Conservation (phyloP, 1,284 basidiomycete species). For the Puccinia novopanici region DNA sequence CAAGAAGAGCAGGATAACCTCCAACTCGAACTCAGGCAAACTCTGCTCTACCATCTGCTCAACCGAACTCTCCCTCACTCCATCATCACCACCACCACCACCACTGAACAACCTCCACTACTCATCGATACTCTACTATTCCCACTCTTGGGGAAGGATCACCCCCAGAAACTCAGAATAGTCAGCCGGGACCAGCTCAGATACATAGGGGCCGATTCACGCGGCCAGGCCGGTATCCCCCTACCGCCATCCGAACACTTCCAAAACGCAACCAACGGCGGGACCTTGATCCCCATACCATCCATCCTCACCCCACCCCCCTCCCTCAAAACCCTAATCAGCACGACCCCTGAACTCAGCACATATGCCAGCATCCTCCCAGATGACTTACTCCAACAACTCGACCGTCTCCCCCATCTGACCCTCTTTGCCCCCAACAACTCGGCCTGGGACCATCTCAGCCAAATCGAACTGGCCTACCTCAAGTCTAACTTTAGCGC, state of each 20-base stretch:
- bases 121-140: constrained; percentile 67
- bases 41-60: constrained; percentile 90
- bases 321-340: constrained; percentile 54
- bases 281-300: constrained; percentile 67
- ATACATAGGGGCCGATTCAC: constrained; percentile 8
- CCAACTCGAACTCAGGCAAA: constrained; percentile 78
- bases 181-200: constrained; percentile 56
- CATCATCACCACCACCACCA: background rate
- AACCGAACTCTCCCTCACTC: constrained; percentile 69
- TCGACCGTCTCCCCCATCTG: constrained; percentile 65
- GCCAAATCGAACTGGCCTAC: constrained; percentile 73
- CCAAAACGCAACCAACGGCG: constrained; percentile 72
- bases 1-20: constrained; percentile 70
- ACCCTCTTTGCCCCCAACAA: constrained; percentile 89
- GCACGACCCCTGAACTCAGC: constrained; percentile 55
- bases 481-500: constrained; percentile 80
- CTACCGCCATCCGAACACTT: constrained; percentile 66
- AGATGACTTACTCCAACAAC: constrained; percentile 56
- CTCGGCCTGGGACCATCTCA: constrained; percentile 69
- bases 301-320: constrained; percentile 57
- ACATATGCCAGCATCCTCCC: constrained; percentile 57
- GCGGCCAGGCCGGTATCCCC: constrained; percentile 59
- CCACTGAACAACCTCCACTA: constrained; percentile 55
- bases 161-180: constrained; percentile 69
- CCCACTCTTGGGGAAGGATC: constrained; percentile 60